A percentile compares a stretch with the other conserved stretches of the same genome.
Conservation (phyloP, 768 basidiomycete genomes). For the Mycena vitilis region DNA sequence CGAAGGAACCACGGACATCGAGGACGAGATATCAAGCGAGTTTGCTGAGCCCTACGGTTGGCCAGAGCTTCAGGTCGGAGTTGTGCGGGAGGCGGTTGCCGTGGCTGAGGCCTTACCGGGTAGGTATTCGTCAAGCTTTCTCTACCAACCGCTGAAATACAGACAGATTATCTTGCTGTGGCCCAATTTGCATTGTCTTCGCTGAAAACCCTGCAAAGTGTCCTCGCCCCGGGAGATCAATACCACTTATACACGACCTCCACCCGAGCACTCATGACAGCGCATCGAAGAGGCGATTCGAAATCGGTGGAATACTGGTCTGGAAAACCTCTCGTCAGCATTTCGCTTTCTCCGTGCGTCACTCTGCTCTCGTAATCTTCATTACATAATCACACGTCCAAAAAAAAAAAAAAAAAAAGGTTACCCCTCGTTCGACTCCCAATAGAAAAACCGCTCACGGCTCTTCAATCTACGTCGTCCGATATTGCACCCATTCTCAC, state of each 20-base stretch:
- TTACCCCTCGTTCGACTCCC: constrained; percentile 78
- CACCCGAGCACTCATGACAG: constrained; percentile 76
- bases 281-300: constrained; percentile 81
- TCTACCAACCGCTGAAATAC: background rate
- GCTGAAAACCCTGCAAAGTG: constrained; percentile 75
- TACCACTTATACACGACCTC: constrained; percentile 80
- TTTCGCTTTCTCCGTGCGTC: constrained; percentile 81
- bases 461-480: constrained; percentile 56
- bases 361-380: constrained; percentile 4
- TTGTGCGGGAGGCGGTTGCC: constrained; percentile 92
- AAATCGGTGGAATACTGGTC: constrained; percentile 89
- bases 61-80: constrained; percentile 94
- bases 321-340: constrained; percentile 79
- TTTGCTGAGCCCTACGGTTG: constrained; percentile 80
- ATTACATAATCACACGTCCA: constrained; percentile 19
- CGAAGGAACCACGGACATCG: constrained; percentile 39
- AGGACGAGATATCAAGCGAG: constrained; percentile 56
- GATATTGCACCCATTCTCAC: constrained; percentile 62
- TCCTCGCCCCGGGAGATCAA: constrained; percentile 83
- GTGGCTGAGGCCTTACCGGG: constrained; percentile 94
- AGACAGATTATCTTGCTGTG: constrained; percentile 82
- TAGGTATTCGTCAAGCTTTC: constrained; percentile 45
- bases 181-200: constrained; percentile 93
- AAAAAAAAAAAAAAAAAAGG: no score
- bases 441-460: constrained; percentile 75